phyloP scores from a whole-genome alignment of 768 basidiomycete species.

The Calocybe gangraenosa region DNA sequence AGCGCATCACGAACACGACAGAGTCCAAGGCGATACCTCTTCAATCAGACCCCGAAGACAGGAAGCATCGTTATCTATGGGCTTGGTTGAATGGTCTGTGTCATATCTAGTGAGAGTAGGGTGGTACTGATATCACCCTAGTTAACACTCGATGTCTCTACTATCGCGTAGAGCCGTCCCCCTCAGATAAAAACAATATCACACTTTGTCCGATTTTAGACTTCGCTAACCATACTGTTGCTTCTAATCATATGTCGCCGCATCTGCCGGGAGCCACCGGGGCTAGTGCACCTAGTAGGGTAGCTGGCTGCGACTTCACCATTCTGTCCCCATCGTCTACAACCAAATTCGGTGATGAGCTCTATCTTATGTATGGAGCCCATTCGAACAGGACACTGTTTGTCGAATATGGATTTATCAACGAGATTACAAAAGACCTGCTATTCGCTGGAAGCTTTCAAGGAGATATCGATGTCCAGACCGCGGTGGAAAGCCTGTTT shows the following conservation, averaged over 20 bases:
- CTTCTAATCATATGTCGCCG: conserved; percentile 40
- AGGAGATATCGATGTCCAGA: conserved; percentile 64
- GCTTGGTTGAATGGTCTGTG: conserved; percentile 85
- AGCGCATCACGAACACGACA: no score
- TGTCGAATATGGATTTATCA: conserved; percentile 88
- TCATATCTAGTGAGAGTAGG: conserved; percentile 5
- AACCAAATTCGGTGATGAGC: conserved; percentile 53
- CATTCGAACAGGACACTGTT: conserved; percentile 79
- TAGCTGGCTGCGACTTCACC: conserved; percentile 38
- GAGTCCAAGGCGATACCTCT: neutral
- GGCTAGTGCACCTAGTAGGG: conserved; percentile 31
- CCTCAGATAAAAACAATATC: conserved; percentile 66
- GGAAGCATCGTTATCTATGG: conserved; percentile 63
- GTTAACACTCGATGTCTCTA: conserved; percentile 93
- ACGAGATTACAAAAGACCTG: conserved; percentile 25
- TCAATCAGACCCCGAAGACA: conserved; percentile 13
- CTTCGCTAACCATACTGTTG: conserved; percentile 75
- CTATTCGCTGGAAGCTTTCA: conserved; percentile 23
- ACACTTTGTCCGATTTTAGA: conserved; percentile 89
- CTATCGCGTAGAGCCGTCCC: conserved; percentile 47
- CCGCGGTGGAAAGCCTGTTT: conserved; percentile 48
- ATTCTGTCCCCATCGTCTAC: conserved; percentile 44
- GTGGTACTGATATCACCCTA: conserved; percentile 23
- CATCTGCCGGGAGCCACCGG: conserved; percentile 30
- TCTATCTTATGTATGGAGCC: conserved; percentile 74